Evolutionary conservation across 108 stramenopile species (phyloP).

Genomic region (Nannochloropsis salina): DNA sequence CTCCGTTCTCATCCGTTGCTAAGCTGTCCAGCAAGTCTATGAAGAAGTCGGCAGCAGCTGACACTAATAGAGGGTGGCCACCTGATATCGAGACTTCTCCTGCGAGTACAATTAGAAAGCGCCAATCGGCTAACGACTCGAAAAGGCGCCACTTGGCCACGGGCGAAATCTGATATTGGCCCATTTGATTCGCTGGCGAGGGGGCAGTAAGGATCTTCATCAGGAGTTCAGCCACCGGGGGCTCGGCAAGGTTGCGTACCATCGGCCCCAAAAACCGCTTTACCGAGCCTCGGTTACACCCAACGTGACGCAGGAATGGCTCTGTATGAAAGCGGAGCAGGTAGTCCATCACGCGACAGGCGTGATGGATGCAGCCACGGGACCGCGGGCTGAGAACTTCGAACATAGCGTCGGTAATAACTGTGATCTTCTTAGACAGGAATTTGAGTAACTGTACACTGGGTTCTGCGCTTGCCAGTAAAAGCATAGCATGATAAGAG

Average conservation of each 20-base stretch:
- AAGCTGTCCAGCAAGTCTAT: slow-evolving; percentile 44
- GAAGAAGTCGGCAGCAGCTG: slow-evolving; percentile 44
- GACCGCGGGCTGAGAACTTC: slow-evolving; percentile 41
- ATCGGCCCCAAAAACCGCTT: slow-evolving; percentile 40
- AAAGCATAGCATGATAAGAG: slow-evolving; percentile 38
- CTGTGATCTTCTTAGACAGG: slow-evolving; percentile 39
- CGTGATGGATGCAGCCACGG: slow-evolving; percentile 40
- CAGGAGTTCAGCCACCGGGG: slow-evolving; percentile 47
- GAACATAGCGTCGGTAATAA: slow-evolving; percentile 36
- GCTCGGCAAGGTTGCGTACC: slow-evolving; percentile 42
- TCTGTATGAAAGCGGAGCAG: slow-evolving; percentile 29
- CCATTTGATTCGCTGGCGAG: slow-evolving; percentile 27
- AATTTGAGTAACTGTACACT: slow-evolving; percentile 33
- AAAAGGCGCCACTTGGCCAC: slow-evolving; percentile 47
- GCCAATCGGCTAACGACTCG: slow-evolving; percentile 48
- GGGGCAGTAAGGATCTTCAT: slow-evolving; percentile 46
- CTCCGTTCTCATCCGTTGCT: slow-evolving; percentile 46
- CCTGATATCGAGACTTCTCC: slow-evolving; percentile 37
- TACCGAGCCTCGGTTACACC: slow-evolving; percentile 24
- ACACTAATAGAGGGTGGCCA: slow-evolving; percentile 22
- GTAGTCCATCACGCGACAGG: slow-evolving; percentile 43
- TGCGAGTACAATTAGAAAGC: slow-evolving; percentile 43
- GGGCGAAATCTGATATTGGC: slow-evolving; percentile 30
- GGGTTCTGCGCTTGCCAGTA: slow-evolving; percentile 45
- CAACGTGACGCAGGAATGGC: slow-evolving; percentile 29